Evolutionary conservation across 2,329 filamentous ascomycete genomes (phyloP).

Genomic region (Phaeoacremonium minimum): DNA sequence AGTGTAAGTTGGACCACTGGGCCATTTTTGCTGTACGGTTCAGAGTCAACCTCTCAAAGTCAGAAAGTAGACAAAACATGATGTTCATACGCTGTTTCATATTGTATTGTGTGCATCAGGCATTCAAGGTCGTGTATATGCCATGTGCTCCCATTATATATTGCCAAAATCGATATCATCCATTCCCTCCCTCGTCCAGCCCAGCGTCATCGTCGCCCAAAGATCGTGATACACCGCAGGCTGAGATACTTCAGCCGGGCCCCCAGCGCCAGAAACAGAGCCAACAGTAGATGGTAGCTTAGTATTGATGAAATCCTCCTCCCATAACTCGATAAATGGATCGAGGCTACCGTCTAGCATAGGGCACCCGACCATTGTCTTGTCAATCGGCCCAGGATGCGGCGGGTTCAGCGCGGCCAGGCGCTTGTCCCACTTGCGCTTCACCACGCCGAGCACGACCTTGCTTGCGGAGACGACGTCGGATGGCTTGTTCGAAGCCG

Average conservation of each 20-base stretch:
- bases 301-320: conserved; percentile 23
- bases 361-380: conserved; percentile 32
- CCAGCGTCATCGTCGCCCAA: conserved; percentile 44
- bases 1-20: too few species aligned
- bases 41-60: too few species aligned
- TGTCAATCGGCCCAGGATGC: conserved; percentile 9
- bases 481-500: conserved; percentile 20
- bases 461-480: conserved; percentile 40
- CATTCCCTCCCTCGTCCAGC: conserved; percentile 27
- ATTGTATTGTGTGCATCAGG: too few species aligned
- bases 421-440: conserved; percentile 37
- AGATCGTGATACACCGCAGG: conserved; percentile 32
- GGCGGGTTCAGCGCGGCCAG: conserved; percentile 24
- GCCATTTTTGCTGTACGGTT: too few species aligned
- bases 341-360: conserved; percentile 48
- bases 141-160: too few species aligned
- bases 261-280: conserved; percentile 3
- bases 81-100: too few species aligned
- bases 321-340: conserved; percentile 40
- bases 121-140: too few species aligned
- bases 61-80: too few species aligned
- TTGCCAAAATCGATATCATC: conserved; percentile 1
- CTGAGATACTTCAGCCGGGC: conserved; percentile 10
- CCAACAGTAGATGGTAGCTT: conserved; percentile 4
- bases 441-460: conserved; percentile 40